Percentiles rank a stretch among this genome's conserved stretches.
phyloP scores from a whole-genome alignment of 768 basidiomycete species.

The Clathrus columnatus region DNA sequence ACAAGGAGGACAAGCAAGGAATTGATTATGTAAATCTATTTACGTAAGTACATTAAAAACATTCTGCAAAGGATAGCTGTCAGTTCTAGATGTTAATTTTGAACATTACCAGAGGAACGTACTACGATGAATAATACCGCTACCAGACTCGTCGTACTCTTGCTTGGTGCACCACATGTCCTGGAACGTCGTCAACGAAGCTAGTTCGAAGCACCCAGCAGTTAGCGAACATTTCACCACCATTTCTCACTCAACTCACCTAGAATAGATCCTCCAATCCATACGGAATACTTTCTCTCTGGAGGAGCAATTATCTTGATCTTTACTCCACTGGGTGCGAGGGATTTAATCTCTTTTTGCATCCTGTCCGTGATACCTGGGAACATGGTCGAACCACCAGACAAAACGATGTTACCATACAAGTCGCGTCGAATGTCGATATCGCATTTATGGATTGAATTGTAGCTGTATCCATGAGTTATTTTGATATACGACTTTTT shows the following conservation, averaged over 20 bases:
- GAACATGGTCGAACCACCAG: slow-evolving; percentile 45
- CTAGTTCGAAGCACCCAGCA: slow-evolving; percentile 20
- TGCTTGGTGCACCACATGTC: slow-evolving; percentile 39
- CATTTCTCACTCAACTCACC: slow-evolving; percentile 5
- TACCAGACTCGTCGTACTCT: slow-evolving; percentile 33
- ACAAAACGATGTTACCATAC: slow-evolving; percentile 37
- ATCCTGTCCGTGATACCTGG: slow-evolving; percentile 44
- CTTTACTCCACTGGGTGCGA: slow-evolving; percentile 42
- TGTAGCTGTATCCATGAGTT: neutral
- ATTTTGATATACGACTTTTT: neutral
- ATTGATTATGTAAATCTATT: too few species aligned
- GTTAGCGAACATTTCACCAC: neutral
- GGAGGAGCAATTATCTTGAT: slow-evolving; percentile 42
- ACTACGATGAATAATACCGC: slow-evolving; percentile 22
- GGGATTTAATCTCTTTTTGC: slow-evolving; percentile 44
- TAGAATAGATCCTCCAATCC: slow-evolving; percentile 28
- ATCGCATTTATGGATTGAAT: slow-evolving; percentile 9
- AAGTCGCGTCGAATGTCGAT: slow-evolving; percentile 7
- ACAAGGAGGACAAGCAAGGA: neutral
- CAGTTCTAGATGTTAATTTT: too few species aligned
- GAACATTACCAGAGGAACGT: too few species aligned
- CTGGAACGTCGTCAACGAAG: slow-evolving; percentile 44
- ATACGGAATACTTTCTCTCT: slow-evolving; percentile 45
- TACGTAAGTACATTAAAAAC: too few species aligned
- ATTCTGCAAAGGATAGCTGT: too few species aligned